Evolutionary conservation across 495 filamentous ascomycete species (phyloP).

Genomic region (Aspergillus bertholletiae): DNA sequence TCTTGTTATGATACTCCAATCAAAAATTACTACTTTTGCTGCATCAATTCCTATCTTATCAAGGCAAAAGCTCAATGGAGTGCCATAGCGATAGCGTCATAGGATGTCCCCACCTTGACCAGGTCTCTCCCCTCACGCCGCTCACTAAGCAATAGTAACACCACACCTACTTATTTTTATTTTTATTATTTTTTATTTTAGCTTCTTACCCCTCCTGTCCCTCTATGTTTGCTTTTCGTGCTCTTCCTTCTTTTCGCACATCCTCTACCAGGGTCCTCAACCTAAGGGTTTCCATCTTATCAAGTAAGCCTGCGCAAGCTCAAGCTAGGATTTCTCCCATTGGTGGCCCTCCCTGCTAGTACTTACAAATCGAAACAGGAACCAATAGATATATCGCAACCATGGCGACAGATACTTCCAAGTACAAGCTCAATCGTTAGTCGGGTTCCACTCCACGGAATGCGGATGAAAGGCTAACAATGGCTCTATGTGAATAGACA

Average conservation of each 20-base stretch:
- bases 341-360: slow-evolving; percentile 8
- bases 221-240: slow-evolving; percentile 20
- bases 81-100: not conserved
- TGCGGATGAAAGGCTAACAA: slow-evolving; percentile 8
- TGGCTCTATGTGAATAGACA: slow-evolving; percentile 28
- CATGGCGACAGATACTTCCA: slow-evolving; percentile 77
- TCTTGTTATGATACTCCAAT: too few species aligned
- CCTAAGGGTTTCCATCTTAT: slow-evolving; percentile 16
- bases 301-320: slow-evolving; percentile 12
- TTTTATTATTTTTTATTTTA: too few species aligned
- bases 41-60: too few species aligned
- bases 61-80: not conserved
- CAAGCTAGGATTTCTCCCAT: slow-evolving; percentile 7
- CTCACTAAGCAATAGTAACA: slow-evolving; percentile 9
- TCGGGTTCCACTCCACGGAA: slow-evolving; percentile 6
- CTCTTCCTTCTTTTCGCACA: slow-evolving; percentile 13
- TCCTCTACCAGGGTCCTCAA: slow-evolving; percentile 26
- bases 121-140: slow-evolving; percentile 10
- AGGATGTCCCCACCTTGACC: not conserved
- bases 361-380: slow-evolving; percentile 19
- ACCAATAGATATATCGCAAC: slow-evolving; percentile 41
- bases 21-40: too few species aligned
- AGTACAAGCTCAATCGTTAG: slow-evolving; percentile 87
- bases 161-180: too few species aligned
- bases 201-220: not conserved